Evolutionary conservation across 2,329 filamentous ascomycete genomes (phyloP), one percentile per base, ranked within the genome.

Genomic region (Monosporascus sp.): DNA sequence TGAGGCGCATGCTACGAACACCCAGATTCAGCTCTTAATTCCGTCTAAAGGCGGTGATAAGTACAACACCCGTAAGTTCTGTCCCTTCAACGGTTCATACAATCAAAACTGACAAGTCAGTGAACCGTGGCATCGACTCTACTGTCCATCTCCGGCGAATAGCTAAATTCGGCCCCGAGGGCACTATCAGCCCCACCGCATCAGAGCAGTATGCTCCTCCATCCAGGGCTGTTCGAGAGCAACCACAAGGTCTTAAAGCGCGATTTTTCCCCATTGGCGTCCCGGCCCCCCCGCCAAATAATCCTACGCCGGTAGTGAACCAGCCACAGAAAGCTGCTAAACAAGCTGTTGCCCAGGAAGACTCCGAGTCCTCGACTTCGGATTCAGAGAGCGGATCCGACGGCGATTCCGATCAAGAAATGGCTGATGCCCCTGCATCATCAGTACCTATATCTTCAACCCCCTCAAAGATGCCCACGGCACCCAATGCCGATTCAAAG

Each of bases 231-330:
- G 74, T 82, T 48, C 80, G 85, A 54, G 74, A 80, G 46, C 88
- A 91, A 66, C 87, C 88, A 1, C 76, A 80, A 61, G 85, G 83
- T 6, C 71, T 92, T 51, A 83, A 79, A 62, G 80, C 84, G 68
- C 81, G 87, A 37, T 90, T 81, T 68, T 78, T 79, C 51, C 87
- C 88, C 1, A 80, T 87, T 45, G 88, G 88, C 27, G 75, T 81
- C 44, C 58, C 72, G 8, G 66, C 61, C 24, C 60, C 62, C 11
- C 44, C 52, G 9, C 48, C 55, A 22, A 20, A 22, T 14, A 25
- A 46, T 17, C 22, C 43, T 14, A 46, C n/a, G n/a, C 9, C 24
- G 17, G 14, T 27, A 7, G 22, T 22, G 5, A 46, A 15, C 6
- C 22, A 22, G 58, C 5, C 56, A 51, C n/a, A 24, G 49, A 1